Evolutionary conservation across 805 yeast species (phyloP).

Genomic region (Lachancea kluyveri): DNA sequence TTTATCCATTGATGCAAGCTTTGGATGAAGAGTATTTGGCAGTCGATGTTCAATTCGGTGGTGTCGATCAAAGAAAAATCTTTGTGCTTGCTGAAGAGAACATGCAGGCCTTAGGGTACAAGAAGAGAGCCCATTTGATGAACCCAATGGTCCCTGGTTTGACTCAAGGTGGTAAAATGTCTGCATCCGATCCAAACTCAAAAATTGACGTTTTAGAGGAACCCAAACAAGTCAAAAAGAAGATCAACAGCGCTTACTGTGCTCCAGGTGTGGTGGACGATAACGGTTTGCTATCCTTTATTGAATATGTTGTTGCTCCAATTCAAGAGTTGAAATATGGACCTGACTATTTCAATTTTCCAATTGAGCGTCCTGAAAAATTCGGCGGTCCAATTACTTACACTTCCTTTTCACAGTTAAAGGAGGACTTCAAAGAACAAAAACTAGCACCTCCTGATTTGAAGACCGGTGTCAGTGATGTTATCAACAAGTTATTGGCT

Average conservation of each 20-base stretch:
- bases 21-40: constrained; percentile 87
- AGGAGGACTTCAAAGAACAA: constrained; percentile 64
- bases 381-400: constrained; percentile 90
- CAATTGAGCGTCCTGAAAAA: constrained; percentile 87
- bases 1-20: constrained; percentile 98
- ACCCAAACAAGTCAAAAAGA: constrained; percentile 82
- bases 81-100: constrained; percentile 96
- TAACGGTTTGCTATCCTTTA: constrained; percentile 83
- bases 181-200: constrained; percentile 97
- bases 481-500: constrained; percentile 70
- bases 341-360: constrained; percentile 54
- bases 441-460: constrained; percentile 88
- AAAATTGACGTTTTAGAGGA: constrained; percentile 90
- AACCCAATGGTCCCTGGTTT: constrained; percentile 98
- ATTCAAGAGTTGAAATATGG: constrained; percentile 70
- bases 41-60: constrained; percentile 95
- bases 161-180: constrained; percentile 96
- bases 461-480: constrained; percentile 85
- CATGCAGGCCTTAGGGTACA: constrained; percentile 80
- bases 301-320: constrained; percentile 81
- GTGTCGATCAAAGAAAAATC: constrained; percentile 97
- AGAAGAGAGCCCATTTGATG: constrained; percentile 97
- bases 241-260: constrained; percentile 87
- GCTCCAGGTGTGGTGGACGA: constrained; percentile 91
- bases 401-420: constrained; percentile 59